Base-by-base conservation (phyloP, 2,329 filamentous ascomycete genomes). In the Ceratocystiopsis sp. region DNA sequence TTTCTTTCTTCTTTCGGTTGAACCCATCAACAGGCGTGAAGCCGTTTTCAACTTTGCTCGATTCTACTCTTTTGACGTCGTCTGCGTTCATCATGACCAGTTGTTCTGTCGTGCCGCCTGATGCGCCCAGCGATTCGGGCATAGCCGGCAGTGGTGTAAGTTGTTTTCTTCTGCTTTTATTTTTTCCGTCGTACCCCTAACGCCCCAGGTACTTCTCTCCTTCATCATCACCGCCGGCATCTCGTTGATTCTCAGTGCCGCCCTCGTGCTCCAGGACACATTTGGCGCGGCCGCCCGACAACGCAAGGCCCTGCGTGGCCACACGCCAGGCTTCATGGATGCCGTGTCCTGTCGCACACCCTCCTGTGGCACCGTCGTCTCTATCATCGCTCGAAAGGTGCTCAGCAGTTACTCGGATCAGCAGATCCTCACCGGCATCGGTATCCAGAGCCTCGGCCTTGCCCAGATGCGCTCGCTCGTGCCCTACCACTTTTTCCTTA, bases 401-500 rank as follows among this genome's bases (percentile, higher is more conserved):
- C 69, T 82, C 40, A 72, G 70, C 53, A 68, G 72, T 48, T 75
- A 79, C 59, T 75, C 70, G 16, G 77, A 82, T 57, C 76, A 80
- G 54, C 76, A 81, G 57, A 75, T 81, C 55, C 62, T 81, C 43
- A 76, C 75, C 16, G 76, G 78, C 36, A 80, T 81, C 54, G 75
- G 72, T n/a, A 72, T 82, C 45, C 76, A 81, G 55, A 65, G 64
- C 45, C 65, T 81, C 19, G 78, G 71, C 0, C 66, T 82, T 1
- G 70, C 70, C 5, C 74, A 75, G 53, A 68, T 72, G 53, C 59
- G 66, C 38, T 62, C 62, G 6, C 68, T 81, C 55, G 66, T 77
- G 0, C 68, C 75, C 0, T 82, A 82, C 54, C 77, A 82, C 58
- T 80, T 81, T 61, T 80, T 80, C 61, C 67, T 80, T 43, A 71